phyloP scores from a whole-genome alignment of 192 early-diverging fungal species.

The Gaertneriomyces semiglobifer region DNA sequence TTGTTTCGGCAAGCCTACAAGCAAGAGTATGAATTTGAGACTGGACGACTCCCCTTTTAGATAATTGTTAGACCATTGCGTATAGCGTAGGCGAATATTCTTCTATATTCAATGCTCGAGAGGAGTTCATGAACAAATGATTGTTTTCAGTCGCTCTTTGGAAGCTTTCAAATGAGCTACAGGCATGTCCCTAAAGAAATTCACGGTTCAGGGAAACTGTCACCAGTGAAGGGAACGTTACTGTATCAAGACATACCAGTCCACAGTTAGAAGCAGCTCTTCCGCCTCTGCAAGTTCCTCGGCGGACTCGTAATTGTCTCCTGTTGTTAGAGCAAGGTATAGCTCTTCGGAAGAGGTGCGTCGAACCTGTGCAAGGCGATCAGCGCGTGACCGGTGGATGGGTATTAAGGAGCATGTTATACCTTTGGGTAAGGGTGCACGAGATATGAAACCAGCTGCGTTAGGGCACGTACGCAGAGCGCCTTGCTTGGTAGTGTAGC shows the following conservation, averaged over 20 bases:
- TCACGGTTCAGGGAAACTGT: neutral
- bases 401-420: constrained; percentile 13
- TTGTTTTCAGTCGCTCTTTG: constrained; percentile 1
- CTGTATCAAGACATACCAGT: constrained; percentile 50
- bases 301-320: constrained; percentile 24
- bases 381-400: neutral
- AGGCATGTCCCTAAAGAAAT: neutral
- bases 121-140: no score
- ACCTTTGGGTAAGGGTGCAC: constrained; percentile 76
- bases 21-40: no score
- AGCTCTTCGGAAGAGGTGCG: constrained; percentile 66
- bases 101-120: no score
- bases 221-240: neutral
- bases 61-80: no score
- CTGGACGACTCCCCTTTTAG: no score
- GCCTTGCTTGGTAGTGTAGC: constrained; percentile 4
- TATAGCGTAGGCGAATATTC: no score
- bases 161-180: neutral
- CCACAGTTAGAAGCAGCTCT: constrained; percentile 58
- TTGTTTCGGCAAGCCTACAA: no score
- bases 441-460: constrained; percentile 61
- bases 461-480: constrained; percentile 50
- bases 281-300: constrained; percentile 46
- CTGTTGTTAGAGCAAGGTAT: constrained; percentile 60
- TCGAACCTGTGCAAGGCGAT: constrained; percentile 51